phyloP scores from a whole-genome alignment of 2,329 filamentous ascomycete genomes.

The Botrytis fragariae region DNA sequence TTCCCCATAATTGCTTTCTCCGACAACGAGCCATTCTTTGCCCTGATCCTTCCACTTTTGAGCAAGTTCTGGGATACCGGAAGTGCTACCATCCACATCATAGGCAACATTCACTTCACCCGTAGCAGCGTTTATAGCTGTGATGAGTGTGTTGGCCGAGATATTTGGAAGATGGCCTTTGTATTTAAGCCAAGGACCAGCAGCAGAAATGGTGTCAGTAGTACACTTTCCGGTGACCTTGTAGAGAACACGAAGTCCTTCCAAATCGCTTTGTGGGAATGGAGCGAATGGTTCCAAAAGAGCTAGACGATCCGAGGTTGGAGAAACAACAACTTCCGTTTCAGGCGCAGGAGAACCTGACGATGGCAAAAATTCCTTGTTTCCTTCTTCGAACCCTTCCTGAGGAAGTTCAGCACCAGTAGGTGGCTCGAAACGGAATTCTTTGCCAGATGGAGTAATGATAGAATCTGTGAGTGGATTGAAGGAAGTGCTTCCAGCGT shows the following conservation, averaged over 20 bases:
- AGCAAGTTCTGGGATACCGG: constrained; percentile 84
- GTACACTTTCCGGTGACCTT: constrained; percentile 98
- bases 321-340: constrained; percentile 73
- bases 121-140: constrained; percentile 87
- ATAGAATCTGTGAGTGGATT: constrained; percentile 91
- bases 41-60: constrained; percentile 74
- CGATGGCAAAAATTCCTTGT: constrained; percentile 69
- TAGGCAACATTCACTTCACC: constrained; percentile 91
- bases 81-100: constrained; percentile 71
- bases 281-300: constrained; percentile 85
- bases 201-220: constrained; percentile 96
- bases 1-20: constrained; percentile 97
- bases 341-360: constrained; percentile 69
- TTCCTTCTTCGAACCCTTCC: constrained; percentile 72
- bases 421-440: constrained; percentile 83
- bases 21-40: constrained; percentile 87
- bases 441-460: constrained; percentile 71
- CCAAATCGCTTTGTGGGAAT: constrained; percentile 75
- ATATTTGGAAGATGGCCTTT: constrained; percentile 99
- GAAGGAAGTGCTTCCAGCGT: constrained; percentile 88
- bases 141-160: constrained; percentile 94
- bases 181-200: constrained; percentile 97
- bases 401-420: constrained; percentile 63
- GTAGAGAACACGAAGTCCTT: constrained; percentile 80
- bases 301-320: constrained; percentile 85